Base-by-base conservation (phyloP, 441 rosid genomes). In the Theobroma grandiflorum region DNA sequence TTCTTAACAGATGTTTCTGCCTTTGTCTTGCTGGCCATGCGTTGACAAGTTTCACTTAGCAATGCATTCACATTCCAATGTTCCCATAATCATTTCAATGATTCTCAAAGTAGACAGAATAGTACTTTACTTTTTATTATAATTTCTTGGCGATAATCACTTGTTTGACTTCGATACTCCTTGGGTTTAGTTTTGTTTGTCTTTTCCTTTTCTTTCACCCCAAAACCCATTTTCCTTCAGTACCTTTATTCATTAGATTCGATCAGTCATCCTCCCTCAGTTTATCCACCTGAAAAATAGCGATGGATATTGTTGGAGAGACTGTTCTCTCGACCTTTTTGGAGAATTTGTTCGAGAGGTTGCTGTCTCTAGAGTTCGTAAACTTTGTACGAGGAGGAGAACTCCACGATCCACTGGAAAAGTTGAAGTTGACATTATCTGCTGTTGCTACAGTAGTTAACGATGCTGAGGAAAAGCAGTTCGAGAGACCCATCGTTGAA, bases 401-500 rank as follows among this genome's bases (percentile, higher is more conserved):
- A 9, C 73, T 61, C 31, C 64, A 74, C 5, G 68, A 42, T 38
- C 57, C 69, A 3, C 66, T 81, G 7, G 67, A 72, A 14, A 70
- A 76, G 77, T 37, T 81, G 75, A 77, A 77, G 75, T 61, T 70
- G 18, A 76, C 77, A 5, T 62, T 81, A 26, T 38, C 72, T 16
- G 52, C 77, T 1, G 77, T 76, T 6, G 64, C 57, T 31, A 20
- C 63, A 8, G 75, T 81, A 45, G 80, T 77, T 6, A 31, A 50
- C 15, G 87, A 85, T 74, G 87, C 85, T 14, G 87, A 85, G 53
- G 81, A 77, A 71, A 82, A 72, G 80, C 85, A 82, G 58, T 42
- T 78, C 8, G 68, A 57, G 61, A 52, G 35, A 8, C 69, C 68
- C 20, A 55, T 49, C 2, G 73, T 85, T 33, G 26, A 67, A 59